Conservation (phyloP, 2,329 filamentous ascomycete genomes). For the Aspergillus aculeatus region DNA sequence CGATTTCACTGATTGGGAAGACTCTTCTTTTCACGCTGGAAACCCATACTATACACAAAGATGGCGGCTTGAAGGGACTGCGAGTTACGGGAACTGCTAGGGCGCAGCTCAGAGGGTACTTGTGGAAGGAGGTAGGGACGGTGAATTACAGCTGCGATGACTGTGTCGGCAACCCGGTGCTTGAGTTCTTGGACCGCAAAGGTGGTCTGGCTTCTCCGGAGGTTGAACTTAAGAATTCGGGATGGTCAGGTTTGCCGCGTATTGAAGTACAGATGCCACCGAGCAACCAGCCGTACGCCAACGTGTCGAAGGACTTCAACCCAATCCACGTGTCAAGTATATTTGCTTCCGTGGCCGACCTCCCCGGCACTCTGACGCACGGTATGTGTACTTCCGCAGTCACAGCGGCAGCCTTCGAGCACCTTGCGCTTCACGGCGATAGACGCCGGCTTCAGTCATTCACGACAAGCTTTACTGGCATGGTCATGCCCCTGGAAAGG, state of each 20-base stretch:
- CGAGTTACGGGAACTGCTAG: slow-evolving; percentile 12
- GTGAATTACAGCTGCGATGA: slow-evolving; percentile 10
- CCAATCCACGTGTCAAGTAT: slow-evolving; percentile 95
- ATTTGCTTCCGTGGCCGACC: slow-evolving; percentile 89
- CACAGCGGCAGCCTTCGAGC: slow-evolving; percentile 90
- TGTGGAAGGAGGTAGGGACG: slow-evolving; percentile 1
- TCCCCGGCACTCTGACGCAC: slow-evolving; percentile 93
- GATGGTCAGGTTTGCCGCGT: slow-evolving; percentile 11
- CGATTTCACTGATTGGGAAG: slow-evolving; percentile 10
- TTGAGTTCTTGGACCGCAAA: slow-evolving; percentile 19
- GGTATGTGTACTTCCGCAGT: slow-evolving; percentile 98
- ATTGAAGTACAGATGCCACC: slow-evolving; percentile 82
- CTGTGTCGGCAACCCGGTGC: slow-evolving; percentile 18
- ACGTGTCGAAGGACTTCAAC: slow-evolving; percentile 94
- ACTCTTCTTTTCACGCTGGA: slow-evolving; percentile 12
- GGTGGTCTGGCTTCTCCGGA: neutral
- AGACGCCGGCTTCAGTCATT: slow-evolving; percentile 91
- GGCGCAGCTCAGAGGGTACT: neutral
- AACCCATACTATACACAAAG: slow-evolving; percentile 6
- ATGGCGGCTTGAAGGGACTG: neutral
- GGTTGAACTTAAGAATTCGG: slow-evolving; percentile 6
- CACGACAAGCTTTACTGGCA: slow-evolving; percentile 86
- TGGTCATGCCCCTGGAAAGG: slow-evolving; percentile 93
- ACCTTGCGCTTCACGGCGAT: slow-evolving; percentile 85
- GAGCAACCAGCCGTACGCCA: slow-evolving; percentile 92